Evolutionary conservation across 2,329 filamentous ascomycete genomes (phyloP).

Genomic region (Fusarium sp.): DNA sequence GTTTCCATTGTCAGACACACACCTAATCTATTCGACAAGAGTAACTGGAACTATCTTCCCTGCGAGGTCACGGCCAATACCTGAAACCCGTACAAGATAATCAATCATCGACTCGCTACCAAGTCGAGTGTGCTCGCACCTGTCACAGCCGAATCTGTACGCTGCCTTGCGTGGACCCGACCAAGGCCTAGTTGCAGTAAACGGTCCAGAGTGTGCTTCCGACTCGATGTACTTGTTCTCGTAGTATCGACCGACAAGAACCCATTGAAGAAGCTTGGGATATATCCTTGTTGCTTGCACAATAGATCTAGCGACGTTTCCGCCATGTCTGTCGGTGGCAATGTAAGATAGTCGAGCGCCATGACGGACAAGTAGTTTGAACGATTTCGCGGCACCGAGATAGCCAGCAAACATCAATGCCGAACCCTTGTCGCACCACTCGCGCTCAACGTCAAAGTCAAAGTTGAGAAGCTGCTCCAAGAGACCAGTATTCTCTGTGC

Average conservation of each 20-base stretch:
- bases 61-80: conserved; percentile 6
- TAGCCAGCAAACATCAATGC: conserved; percentile 38
- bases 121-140: not conserved
- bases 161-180: conserved; percentile 28
- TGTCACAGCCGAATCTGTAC: conserved; percentile 10
- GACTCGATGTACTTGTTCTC: conserved; percentile 21
- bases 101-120: conserved; percentile 12
- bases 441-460: conserved; percentile 33
- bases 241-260: conserved; percentile 31
- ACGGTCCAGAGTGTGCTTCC: not conserved
- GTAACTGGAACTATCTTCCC: conserved; percentile 21
- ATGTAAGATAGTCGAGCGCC: conserved; percentile 35
- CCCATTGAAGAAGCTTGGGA: conserved; percentile 33
- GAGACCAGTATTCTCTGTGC: not conserved
- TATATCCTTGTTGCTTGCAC: conserved; percentile 20
- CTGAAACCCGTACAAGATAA: conserved; percentile 3
- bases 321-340: conserved; percentile 14
- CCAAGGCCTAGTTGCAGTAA: conserved; percentile 19
- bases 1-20: not conserved
- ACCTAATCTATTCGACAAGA: conserved; percentile 12
- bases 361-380: conserved; percentile 33
- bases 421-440: conserved; percentile 28
- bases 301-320: conserved; percentile 20
- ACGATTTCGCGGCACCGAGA: conserved; percentile 21
- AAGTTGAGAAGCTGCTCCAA: conserved; percentile 27